A percentile compares a stretch with the other conserved stretches of the same genome.
Conservation (phyloP, 2,329 filamentous ascomycete species). For the Tolypocladium endophyticum region DNA sequence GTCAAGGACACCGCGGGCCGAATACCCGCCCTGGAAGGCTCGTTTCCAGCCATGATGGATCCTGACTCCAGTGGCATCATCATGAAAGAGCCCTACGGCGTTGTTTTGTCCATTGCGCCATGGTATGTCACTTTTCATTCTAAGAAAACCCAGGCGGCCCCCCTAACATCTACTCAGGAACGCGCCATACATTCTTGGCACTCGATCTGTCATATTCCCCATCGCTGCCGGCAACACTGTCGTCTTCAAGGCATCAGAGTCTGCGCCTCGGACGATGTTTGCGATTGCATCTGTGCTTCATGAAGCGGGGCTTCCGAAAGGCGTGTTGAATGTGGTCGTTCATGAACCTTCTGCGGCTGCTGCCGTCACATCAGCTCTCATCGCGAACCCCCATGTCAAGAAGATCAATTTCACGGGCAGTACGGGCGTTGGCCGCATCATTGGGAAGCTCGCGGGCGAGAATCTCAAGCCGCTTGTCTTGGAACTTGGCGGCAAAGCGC, state of each 20-base stretch:
- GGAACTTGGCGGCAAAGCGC: conserved; percentile 76
- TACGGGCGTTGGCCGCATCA: conserved; percentile 61
- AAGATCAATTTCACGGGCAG: conserved; percentile 85
- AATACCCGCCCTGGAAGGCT: conserved; percentile 26
- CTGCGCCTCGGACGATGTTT: conserved; percentile 53
- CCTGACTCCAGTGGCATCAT: conserved; percentile 44
- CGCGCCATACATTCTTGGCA: conserved; percentile 43
- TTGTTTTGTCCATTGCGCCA: conserved; percentile 68
- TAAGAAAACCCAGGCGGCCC: not conserved
- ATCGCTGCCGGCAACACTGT: conserved; percentile 71
- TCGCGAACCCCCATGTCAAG: conserved; percentile 55
- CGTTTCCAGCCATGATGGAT: conserved; percentile 21
- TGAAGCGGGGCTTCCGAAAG: conserved; percentile 66
- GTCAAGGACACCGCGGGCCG: conserved; percentile 33
- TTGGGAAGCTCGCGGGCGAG: conserved; percentile 59
- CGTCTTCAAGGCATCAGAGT: conserved; percentile 62
- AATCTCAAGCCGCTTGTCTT: conserved; percentile 70
- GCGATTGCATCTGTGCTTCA: conserved; percentile 53
- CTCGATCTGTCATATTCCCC: conserved; percentile 47
- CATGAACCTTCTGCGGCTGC: conserved; percentile 55
- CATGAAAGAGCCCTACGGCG: conserved; percentile 66
- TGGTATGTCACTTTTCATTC: conserved; percentile 47
- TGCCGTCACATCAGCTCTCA: conserved; percentile 54
- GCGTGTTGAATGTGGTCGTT: conserved; percentile 64
- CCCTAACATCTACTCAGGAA: conserved; percentile 32